phyloP scores from a whole-genome alignment of 805 yeast genomes.

The Spathaspora girioi region DNA sequence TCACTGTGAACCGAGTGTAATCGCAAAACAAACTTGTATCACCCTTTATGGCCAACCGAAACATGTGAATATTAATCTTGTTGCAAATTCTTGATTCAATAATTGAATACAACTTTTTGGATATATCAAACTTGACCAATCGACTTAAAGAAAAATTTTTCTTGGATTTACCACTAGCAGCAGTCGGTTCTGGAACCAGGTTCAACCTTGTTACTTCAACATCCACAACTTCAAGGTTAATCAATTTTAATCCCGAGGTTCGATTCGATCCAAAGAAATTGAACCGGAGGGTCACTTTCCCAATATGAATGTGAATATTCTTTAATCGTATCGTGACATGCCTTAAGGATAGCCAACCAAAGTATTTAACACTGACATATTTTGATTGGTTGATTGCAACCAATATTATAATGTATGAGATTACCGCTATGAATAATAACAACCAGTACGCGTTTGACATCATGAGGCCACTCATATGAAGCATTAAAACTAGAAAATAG shows the following conservation, averaged over 20 bases:
- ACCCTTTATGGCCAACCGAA: conserved; percentile 13
- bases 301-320: conserved; percentile 12
- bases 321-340: conserved; percentile 19
- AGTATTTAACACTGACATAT: conserved; percentile 19
- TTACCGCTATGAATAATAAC: not conserved
- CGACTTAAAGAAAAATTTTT: not conserved
- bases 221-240: conserved; percentile 24
- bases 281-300: conserved; percentile 17
- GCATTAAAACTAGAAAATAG: not conserved
- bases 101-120: not conserved
- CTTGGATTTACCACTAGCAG: not conserved
- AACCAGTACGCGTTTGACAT: not conserved
- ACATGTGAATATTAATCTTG: conserved; percentile 22
- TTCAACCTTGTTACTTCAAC: conserved; percentile 9
- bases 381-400: conserved; percentile 21
- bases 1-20: conserved; percentile 18
- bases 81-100: conserved; percentile 17
- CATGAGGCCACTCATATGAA: not conserved
- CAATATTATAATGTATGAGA: not conserved
- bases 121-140: not conserved
- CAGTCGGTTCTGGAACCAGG: not conserved
- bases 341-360: conserved; percentile 29
- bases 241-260: conserved; percentile 22
- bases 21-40: conserved; percentile 17
- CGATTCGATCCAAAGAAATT: conserved; percentile 16